phyloP scores from a whole-genome alignment of 768 basidiomycete species.

The Dictyophora rubrovolvata region DNA sequence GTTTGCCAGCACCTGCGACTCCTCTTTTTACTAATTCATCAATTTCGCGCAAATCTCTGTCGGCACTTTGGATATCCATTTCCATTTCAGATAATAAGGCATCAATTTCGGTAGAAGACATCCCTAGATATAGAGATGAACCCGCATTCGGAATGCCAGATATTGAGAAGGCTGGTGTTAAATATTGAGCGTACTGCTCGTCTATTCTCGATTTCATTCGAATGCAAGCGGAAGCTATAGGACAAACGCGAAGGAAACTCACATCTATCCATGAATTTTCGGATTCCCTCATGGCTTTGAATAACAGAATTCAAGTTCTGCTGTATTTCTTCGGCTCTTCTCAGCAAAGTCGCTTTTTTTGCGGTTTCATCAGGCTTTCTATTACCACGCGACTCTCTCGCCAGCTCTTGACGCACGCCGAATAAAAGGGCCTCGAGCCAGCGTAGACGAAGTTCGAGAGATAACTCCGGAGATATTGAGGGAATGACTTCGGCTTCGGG shows the following conservation, averaged over 20 bases:
- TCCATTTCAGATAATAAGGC: constrained; percentile 72
- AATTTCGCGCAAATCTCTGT: constrained; percentile 74
- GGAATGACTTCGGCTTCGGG: constrained; percentile 11
- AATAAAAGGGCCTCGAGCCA: constrained; percentile 73
- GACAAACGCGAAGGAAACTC: constrained; percentile 17
- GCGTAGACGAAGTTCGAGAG: constrained; percentile 63
- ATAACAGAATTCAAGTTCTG: constrained; percentile 45
- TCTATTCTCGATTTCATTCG: constrained; percentile 31
- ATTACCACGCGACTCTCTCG: constrained; percentile 27
- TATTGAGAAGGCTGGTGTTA: constrained; percentile 68
- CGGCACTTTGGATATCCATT: constrained; percentile 71
- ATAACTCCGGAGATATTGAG: constrained; percentile 53
- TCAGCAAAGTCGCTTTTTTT: constrained; percentile 34
- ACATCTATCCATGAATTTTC: constrained; percentile 70
- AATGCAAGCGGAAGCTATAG: background rate
- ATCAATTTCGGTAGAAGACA: constrained; percentile 61
- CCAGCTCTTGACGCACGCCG: constrained; percentile 43
- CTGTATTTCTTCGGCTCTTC: constrained; percentile 53
- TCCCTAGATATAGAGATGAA: constrained; percentile 46
- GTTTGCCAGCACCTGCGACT: constrained; percentile 60
- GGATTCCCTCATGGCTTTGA: constrained; percentile 59
- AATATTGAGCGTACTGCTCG: constrained; percentile 62
- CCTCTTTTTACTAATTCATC: constrained; percentile 60
- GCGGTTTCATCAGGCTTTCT: constrained; percentile 19
- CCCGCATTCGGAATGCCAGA: constrained; percentile 37